phyloP scores from a whole-genome alignment of 306 rosid genomes.

The Cercis canadensis region DNA sequence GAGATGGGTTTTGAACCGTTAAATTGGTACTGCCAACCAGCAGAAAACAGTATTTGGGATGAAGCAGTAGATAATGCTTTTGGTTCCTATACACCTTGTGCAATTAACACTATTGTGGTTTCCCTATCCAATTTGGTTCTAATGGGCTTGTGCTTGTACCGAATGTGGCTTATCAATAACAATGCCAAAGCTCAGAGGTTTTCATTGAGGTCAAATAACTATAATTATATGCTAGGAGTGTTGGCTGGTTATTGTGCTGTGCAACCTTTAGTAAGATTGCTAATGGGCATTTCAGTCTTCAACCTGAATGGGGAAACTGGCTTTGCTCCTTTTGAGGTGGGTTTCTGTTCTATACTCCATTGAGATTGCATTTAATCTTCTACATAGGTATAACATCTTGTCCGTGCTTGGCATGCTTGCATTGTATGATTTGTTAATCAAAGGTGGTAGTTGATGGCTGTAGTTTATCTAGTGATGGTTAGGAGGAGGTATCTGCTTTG shows the following conservation, averaged over 20 bases:
- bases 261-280: conserved; percentile 67
- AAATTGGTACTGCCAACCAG: conserved; percentile 82
- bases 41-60: conserved; percentile 61
- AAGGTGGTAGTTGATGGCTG: conserved; percentile 27
- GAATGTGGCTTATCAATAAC: conserved; percentile 60
- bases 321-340: conserved; percentile 85
- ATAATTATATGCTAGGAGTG: conserved; percentile 57
- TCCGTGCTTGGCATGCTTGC: not conserved
- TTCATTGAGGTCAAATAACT: conserved; percentile 65
- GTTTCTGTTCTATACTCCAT: conserved; percentile 17
- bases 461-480: not conserved
- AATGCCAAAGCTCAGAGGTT: conserved; percentile 60
- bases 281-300: conserved; percentile 58
- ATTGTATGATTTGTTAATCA: not conserved
- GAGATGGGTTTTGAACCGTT: conserved; percentile 66
- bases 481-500: conserved; percentile 3
- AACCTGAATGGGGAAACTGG: conserved; percentile 51
- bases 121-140: conserved; percentile 76
- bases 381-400: not conserved
- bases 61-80: conserved; percentile 64
- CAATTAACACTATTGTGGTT: conserved; percentile 68
- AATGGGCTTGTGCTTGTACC: conserved; percentile 59
- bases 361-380: not conserved
- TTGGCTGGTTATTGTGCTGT: conserved; percentile 65
- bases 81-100: conserved; percentile 89